These are phyloP conservation scores for Trichoderma oligosporum DNA, from an alignment of 2,329 filamentous ascomycete genomes.

Conservation along the genomic window DNA sequence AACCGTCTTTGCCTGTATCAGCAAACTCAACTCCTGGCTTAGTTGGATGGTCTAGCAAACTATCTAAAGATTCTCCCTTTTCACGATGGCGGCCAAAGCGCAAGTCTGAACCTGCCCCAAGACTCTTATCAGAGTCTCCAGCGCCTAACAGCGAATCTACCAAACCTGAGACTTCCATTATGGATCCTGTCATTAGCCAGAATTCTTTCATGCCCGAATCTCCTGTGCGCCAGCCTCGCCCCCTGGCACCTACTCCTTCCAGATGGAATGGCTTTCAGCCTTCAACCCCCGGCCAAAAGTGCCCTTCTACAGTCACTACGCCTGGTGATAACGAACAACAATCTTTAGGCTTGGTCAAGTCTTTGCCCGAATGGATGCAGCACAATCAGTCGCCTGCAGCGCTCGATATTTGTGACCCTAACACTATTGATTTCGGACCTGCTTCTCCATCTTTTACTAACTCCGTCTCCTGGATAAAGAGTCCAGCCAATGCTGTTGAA, in stretches of 20 bases:
- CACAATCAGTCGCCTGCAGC: constrained; percentile 8
- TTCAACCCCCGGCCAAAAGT: constrained; percentile 6
- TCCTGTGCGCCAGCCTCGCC: constrained; percentile 25
- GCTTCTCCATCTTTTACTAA: constrained; percentile 28
- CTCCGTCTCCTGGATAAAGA: constrained; percentile 30
- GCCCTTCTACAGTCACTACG: constrained; percentile 21
- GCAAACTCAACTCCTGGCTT: constrained; percentile 12
- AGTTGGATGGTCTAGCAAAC: neutral
- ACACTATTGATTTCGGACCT: constrained; percentile 29
- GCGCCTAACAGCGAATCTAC: neutral
- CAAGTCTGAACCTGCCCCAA: constrained; percentile 13
- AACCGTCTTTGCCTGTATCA: constrained; percentile 2
- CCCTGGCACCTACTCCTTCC: constrained; percentile 31
- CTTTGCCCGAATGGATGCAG: constrained; percentile 10
- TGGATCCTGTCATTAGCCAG: neutral
- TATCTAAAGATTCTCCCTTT: constrained; percentile 22
- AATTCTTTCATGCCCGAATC: constrained; percentile 18
- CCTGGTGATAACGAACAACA: constrained; percentile 6
- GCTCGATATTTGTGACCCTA: neutral
- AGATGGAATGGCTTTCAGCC: constrained; percentile 27
- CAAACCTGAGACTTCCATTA: neutral
- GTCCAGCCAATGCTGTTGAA: constrained; percentile 22
- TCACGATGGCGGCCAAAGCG: constrained; percentile 23
- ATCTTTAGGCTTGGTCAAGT: constrained; percentile 7
- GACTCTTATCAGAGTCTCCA: neutral